Base-by-base conservation (phyloP, 2,329 filamentous ascomycete genomes). In the Gnomoniopsis sp. region DNA sequence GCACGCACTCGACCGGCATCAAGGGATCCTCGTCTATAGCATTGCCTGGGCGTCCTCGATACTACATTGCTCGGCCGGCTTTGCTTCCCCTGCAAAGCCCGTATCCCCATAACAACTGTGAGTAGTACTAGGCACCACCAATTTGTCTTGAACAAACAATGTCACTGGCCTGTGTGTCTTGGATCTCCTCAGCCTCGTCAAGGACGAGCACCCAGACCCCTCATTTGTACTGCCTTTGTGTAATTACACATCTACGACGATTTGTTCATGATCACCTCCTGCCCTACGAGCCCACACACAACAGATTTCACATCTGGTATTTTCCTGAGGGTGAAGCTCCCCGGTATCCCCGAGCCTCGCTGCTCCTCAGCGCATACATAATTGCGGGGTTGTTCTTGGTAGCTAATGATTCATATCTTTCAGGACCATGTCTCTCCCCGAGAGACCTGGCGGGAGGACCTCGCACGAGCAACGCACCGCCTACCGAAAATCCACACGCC, bases 401-500 rank as follows among this genome's bases (percentile, higher is more conserved):
- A 38, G 59, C 68, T 69, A 63, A 70, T 65, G 19, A 48, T 60
- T n/a, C 52, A 59, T 53, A 30, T 50, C 49, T 51, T 64, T 50
- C 63, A 79, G 77, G 70, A 77, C 67, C 69, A 87, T 88, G 84
- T 84, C 84, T 74, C 79, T 84, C 64, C 82, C 83, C 63, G 78
- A 83, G 71, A 81, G 88, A 72, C 88, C 89, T 59, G 85, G 86
- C 69, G 82, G 82, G 65, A 81, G 78, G 65, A 81, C 86, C 62
- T 79, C 79, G 57, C 82, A 82, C 67, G 84, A 88, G 65, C 82
- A 85, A 61, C 80, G 83, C 67, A 82, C 78, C 68, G 77, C 83
- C 59, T 91, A 90, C 72, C 83, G 88, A 66, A 85, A 87, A 64
- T 88, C 88, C 47, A 82, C 85, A 26, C 85, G 89, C 67, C 86